Evolutionary conservation across 2,329 filamentous ascomycete genomes (phyloP).

Genomic region (Pseudogymnoascus sp.): DNA sequence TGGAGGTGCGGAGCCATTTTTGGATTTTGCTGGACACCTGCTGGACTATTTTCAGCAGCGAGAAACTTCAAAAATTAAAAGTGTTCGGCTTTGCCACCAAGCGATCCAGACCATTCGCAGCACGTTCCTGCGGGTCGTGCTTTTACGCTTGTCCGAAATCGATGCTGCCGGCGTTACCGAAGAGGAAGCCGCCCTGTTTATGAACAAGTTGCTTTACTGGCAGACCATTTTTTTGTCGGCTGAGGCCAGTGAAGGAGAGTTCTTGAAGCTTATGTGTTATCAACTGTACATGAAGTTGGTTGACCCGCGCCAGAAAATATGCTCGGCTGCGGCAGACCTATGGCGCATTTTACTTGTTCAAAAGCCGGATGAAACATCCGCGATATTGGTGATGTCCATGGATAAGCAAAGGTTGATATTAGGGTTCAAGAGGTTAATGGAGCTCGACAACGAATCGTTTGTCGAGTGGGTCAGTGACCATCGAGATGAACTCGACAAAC

Average conservation of each 20-base stretch:
- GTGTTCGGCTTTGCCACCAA: constrained; percentile 82
- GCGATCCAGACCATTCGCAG: constrained; percentile 68
- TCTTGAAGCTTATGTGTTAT: constrained; percentile 82
- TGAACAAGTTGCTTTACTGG: constrained; percentile 90
- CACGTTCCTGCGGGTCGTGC: constrained; percentile 68
- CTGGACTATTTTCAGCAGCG: constrained; percentile 84
- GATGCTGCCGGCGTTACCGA: constrained; percentile 57
- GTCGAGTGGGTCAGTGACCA: constrained; percentile 82
- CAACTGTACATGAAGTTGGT: constrained; percentile 85
- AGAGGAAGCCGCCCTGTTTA: constrained; percentile 58
- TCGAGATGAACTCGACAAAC: constrained; percentile 64
- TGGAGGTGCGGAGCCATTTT: constrained; percentile 70
- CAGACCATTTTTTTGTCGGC: constrained; percentile 80
- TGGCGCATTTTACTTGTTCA: constrained; percentile 92
- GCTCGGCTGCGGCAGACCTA: constrained; percentile 70
- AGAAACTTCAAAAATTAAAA: constrained; percentile 73
- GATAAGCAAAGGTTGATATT: constrained; percentile 64
- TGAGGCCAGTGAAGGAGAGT: constrained; percentile 70
- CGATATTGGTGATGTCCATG: constrained; percentile 61
- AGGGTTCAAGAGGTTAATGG: constrained; percentile 76
- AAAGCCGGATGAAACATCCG: constrained; percentile 73
- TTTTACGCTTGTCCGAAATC: constrained; percentile 76
- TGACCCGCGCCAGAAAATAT: constrained; percentile 57
- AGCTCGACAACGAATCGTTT: constrained; percentile 84
- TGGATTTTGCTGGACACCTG: constrained; percentile 79